A percentile compares a stretch with the other conserved stretches of the same genome.
These are phyloP conservation scores for Populus tremula DNA, from an alignment of 345 rosid genomes.

Conservation along the genomic window DNA sequence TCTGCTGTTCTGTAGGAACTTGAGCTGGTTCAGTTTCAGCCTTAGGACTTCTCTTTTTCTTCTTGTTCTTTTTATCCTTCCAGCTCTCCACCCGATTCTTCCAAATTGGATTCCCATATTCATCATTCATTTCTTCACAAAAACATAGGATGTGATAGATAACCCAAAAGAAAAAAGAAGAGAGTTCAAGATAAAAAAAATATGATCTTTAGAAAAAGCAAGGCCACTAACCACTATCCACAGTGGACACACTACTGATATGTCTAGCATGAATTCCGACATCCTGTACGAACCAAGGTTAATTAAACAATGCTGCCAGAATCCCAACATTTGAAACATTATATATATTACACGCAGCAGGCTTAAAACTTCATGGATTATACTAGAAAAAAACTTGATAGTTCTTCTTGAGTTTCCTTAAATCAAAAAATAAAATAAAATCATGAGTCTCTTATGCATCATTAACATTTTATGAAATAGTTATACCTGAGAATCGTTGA, in stretches of 20 bases:
- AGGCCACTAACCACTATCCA: conserved; percentile 73
- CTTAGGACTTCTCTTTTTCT: conserved; percentile 59
- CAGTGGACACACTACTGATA: conserved; percentile 77
- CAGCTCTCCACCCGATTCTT: conserved; percentile 95
- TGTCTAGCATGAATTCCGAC: conserved; percentile 89
- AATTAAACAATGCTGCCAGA: conserved; percentile 8
- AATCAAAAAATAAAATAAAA: not conserved
- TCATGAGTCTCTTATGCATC: not conserved
- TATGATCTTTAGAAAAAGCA: not conserved
- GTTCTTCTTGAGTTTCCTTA: not conserved
- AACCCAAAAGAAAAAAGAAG: conserved; percentile 2
- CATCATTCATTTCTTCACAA: conserved; percentile 71
- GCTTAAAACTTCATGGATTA: not conserved
- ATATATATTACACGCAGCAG: not conserved
- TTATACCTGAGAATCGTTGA: conserved; percentile 51
- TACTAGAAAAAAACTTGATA: not conserved
- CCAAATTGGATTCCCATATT: conserved; percentile 90
- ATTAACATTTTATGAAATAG: not conserved
- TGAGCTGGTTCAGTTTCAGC: conserved; percentile 51
- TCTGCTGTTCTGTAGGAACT: conserved; percentile 78
- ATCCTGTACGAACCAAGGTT: conserved; percentile 49
- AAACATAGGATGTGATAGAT: conserved; percentile 5
- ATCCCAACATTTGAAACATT: conserved; percentile 8
- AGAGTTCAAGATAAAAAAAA: not conserved
- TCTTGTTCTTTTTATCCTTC: conserved; percentile 92